Conservation (phyloP, 768 basidiomycete genomes). For the Hydnomerulius pinastri region DNA sequence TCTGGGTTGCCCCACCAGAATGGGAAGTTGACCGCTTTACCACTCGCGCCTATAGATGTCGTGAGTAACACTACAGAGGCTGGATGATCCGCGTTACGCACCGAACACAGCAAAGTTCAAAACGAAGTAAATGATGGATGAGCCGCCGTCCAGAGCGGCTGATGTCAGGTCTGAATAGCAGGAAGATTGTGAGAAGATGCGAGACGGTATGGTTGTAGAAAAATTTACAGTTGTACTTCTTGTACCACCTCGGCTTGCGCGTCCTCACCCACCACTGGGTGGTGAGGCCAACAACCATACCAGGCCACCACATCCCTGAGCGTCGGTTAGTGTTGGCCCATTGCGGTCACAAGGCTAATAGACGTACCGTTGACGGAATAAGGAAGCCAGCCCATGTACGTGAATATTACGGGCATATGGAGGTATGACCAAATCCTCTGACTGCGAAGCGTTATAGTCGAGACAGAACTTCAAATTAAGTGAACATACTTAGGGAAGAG, state of each 20-base stretch:
- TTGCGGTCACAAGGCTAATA: background rate
- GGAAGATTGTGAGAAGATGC: background rate
- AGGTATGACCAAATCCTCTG: slow-evolving; percentile 24
- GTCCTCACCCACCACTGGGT: slow-evolving; percentile 53
- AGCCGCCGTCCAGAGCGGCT: slow-evolving; percentile 50
- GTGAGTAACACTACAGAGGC: slow-evolving; percentile 33
- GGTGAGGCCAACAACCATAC: slow-evolving; percentile 48
- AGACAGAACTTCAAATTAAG: background rate
- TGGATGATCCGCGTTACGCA: background rate
- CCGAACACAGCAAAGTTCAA: slow-evolving; percentile 39
- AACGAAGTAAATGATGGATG: slow-evolving; percentile 51
- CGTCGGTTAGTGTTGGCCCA: background rate
- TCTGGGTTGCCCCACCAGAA: slow-evolving; percentile 44
- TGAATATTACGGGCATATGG: slow-evolving; percentile 23
- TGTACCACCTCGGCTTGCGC: slow-evolving; percentile 45
- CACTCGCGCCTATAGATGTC: slow-evolving; percentile 37
- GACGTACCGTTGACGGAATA: slow-evolving; percentile 25
- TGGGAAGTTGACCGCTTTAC: slow-evolving; percentile 44
- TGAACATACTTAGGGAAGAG: slow-evolving; percentile 18
- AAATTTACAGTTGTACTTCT: slow-evolving; percentile 36
- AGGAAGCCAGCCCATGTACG: slow-evolving; percentile 29
- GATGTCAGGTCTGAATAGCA: slow-evolving; percentile 38
- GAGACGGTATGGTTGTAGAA: too few species aligned
- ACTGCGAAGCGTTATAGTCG: background rate
- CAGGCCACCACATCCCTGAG: slow-evolving; percentile 47